Evolutionary conservation across 2,329 filamentous ascomycete species (phyloP), one percentile per base, ranked within the genome.

Genomic region (Phaeosphaeria sp.): DNA sequence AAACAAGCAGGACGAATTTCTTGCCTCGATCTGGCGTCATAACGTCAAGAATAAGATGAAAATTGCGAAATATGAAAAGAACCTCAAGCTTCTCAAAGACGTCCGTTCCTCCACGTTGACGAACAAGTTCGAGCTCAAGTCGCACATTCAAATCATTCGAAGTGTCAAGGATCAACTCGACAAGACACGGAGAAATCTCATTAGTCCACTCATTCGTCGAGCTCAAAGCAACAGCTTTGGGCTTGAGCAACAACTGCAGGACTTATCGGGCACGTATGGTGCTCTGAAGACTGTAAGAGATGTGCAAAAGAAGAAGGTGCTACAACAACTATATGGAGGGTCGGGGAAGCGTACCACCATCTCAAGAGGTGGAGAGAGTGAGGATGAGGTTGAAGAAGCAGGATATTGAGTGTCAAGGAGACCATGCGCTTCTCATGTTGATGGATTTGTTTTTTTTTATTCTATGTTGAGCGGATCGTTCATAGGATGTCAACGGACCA

Each of bases 51-150:
- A 91, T 69, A 88, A 90, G 7, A 84, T 83, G 46, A 85, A 89
- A 64, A 83, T 97, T n/a, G 86, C 87, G 72, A 97, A 97, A 77
- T 97, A 93, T 77, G 92, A 97, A 76, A 92, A 91, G 79, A 98
- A 98, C 81, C 89, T 90, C 61, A 84, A 88, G 50, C 83, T 97
- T 0, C 86, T 98, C 22, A 86, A 84, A 50, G 90, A 89, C 64
- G 90, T 98, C 55, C 88, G 93, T 62, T 87, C 90, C 57, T 90
- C 90, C 69, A 97, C 93, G 1, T 88, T 97, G 22, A 86, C 87
- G 60, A 96, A 97, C 80, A 97, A 97, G 79, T 87, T 88, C 62
- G 85, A 96, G 36, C 84, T 98, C 9, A 87, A 95, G 63, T 90
- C 93, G 68, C 93, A 97, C 77, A 95, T 96, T 69, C 88, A 90